Evolutionary conservation across 2,329 filamentous ascomycete genomes (phyloP), one percentile per base, ranked within the genome.

Genomic region (Emergomyces pasteurianus): DNA sequence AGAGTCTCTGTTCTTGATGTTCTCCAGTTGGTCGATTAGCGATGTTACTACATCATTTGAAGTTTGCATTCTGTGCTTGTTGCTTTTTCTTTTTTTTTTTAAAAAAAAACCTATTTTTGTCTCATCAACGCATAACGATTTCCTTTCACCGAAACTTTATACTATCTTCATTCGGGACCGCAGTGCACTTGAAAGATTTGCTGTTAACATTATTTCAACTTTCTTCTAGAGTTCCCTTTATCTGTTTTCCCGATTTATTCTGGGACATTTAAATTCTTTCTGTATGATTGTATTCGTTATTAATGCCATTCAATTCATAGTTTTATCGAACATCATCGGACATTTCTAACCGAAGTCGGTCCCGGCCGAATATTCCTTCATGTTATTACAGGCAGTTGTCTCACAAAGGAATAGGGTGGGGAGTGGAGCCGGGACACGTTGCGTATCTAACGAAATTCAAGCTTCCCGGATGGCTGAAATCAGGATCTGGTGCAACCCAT

Each of bases 1-100:
- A 72, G 60, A 69, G 72, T 59, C 62, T 75, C 21, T 74, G 74
- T 64, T 68, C 70, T 62, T 74, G 68, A 63, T 43, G 47, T 9
- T 16, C 49, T 31, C 23, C 40, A 8, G 14, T 10, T 43, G 50
- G 46, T 53, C 40, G 54, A 21, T 31, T 50, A 28, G 40, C 16
- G 12, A 49, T 28, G 23, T 10, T 57, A 34, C 38, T 4, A 21
- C 26, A 42, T 26, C 54, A 16, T 12, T 28, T 26, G 8, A n/a
- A 6, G 14, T 43, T 28, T 10, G 34, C 31, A 43, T 40, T 12
- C 38, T 43, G 16, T 18, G 23, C 16, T n/a, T 40, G 18, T 31
- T 9, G 18, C 4, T 34, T 43, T 28, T 43, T 8, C 38, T 26
- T 16, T 14, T 18, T 26, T 16, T 23, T 38, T 40, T 8, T 23